These are phyloP conservation scores for Microthlaspi erraticum DNA, from an alignment of 345 rosid species.

Conservation along the genomic window DNA sequence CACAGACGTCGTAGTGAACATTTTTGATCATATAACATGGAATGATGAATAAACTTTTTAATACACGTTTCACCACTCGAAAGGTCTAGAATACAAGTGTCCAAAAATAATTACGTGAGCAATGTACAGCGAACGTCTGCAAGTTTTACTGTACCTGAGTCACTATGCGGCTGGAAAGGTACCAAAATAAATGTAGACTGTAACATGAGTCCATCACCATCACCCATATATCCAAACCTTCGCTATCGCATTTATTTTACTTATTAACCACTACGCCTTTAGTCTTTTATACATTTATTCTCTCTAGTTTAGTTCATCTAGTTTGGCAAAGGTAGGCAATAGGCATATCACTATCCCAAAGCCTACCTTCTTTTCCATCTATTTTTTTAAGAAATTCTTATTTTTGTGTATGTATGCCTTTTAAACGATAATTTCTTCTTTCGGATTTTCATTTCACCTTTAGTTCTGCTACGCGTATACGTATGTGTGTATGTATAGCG, in stretches of 20 bases:
- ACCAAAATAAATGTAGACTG: conserved; percentile 33
- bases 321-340: conserved; percentile 28
- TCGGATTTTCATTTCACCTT: neutral
- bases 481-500: too few species aligned
- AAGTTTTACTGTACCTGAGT: conserved; percentile 27
- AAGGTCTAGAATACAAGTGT: neutral
- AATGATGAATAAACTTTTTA: neutral
- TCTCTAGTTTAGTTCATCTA: conserved; percentile 3
- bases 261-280: conserved; percentile 19
- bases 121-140: conserved; percentile 13
- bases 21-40: neutral
- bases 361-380: neutral
- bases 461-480: neutral
- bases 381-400: neutral
- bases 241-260: conserved; percentile 29
- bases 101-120: neutral
- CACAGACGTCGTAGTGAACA: neutral
- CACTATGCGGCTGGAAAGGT: conserved; percentile 31
- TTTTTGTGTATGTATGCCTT: neutral
- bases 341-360: neutral
- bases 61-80: neutral
- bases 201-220: conserved; percentile 28
- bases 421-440: neutral
- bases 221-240: conserved; percentile 15
- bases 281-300: neutral